Conservation (phyloP, 2,329 filamentous ascomycete species). For the Furcasterigmium sp. region DNA sequence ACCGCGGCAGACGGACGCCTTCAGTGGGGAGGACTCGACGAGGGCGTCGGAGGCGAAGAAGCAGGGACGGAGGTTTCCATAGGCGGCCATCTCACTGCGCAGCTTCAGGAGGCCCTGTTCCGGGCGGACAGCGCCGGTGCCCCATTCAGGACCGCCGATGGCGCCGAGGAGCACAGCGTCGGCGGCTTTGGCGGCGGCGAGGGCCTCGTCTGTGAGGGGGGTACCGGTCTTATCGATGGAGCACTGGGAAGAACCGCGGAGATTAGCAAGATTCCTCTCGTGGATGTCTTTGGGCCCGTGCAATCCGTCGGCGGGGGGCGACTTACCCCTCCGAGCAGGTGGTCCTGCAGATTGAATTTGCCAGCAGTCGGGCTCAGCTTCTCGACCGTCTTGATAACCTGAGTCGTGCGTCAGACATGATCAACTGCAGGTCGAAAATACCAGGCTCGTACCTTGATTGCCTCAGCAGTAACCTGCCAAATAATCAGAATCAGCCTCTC, state of each 20-base stretch:
- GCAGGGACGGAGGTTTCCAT: conserved; percentile 93
- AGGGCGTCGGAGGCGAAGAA: conserved; percentile 88
- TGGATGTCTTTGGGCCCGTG: conserved; percentile 1
- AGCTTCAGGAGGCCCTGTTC: conserved; percentile 89
- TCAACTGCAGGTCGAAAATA: neutral
- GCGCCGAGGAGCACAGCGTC: conserved; percentile 90
- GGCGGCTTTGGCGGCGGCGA: conserved; percentile 75
- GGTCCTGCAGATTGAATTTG: conserved; percentile 85
- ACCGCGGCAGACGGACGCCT: conserved; percentile 76
- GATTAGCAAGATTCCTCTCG: neutral
- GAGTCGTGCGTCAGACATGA: conserved; percentile 1
- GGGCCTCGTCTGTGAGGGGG: conserved; percentile 77
- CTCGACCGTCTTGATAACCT: conserved; percentile 79
- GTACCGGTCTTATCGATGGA: conserved; percentile 80
- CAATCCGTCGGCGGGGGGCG: conserved; percentile 9
- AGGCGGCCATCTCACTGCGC: conserved; percentile 89
- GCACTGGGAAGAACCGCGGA: conserved; percentile 46
- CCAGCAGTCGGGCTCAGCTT: conserved; percentile 60
- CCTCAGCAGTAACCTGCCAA: conserved; percentile 82
- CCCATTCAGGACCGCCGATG: conserved; percentile 96
- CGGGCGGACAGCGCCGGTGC: conserved; percentile 78
- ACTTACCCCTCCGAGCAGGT: conserved; percentile 87
- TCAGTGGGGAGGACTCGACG: conserved; percentile 80
- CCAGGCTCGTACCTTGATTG: conserved; percentile 62
- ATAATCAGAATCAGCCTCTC: too few relatives aligned